Conservation (phyloP, 495 filamentous ascomycete species). For the Hyaloscypha bicolor region DNA sequence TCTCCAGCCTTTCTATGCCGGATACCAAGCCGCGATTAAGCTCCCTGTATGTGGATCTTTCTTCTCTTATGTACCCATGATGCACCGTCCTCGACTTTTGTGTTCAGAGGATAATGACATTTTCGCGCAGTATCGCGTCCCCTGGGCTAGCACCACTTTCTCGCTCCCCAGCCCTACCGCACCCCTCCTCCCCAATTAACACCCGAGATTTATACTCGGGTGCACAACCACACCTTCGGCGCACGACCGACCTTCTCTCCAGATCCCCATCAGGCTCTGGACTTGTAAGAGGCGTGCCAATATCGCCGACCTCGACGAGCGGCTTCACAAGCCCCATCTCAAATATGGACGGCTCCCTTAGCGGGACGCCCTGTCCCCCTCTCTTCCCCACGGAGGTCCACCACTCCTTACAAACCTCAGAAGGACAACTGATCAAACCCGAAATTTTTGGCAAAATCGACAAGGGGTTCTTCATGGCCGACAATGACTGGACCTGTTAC, state of each 20-base stretch:
- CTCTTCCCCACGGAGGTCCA: conserved; percentile 59
- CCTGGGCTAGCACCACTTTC: conserved; percentile 58
- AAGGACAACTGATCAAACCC: conserved; percentile 63
- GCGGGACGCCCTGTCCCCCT: conserved; percentile 52
- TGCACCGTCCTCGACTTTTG: conserved; percentile 7
- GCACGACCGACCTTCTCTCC: conserved; percentile 48
- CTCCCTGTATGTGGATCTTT: conserved; percentile 29
- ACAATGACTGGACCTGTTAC: conserved; percentile 95
- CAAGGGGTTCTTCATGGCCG: conserved; percentile 87
- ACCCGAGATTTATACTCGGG: conserved; percentile 52
- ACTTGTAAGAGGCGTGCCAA: conserved; percentile 49
- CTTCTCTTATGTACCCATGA: neutral
- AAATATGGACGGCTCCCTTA: conserved; percentile 31
- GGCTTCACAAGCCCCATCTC: conserved; percentile 43
- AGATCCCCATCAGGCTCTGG: conserved; percentile 50
- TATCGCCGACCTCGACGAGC: conserved; percentile 51
- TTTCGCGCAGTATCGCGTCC: conserved; percentile 48
- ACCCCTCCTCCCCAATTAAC: conserved; percentile 46
- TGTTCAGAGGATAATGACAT: conserved; percentile 29
- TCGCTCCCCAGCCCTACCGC: conserved; percentile 51
- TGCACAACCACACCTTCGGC: conserved; percentile 49
- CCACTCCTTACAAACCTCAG: conserved; percentile 59
- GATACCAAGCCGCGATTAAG: conserved; percentile 33
- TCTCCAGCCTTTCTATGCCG: conserved; percentile 28
- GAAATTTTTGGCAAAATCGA: conserved; percentile 86